These are phyloP conservation scores for Nakazawaea siamensis DNA, from an alignment of 805 yeast genomes.

Conservation along the genomic window DNA sequence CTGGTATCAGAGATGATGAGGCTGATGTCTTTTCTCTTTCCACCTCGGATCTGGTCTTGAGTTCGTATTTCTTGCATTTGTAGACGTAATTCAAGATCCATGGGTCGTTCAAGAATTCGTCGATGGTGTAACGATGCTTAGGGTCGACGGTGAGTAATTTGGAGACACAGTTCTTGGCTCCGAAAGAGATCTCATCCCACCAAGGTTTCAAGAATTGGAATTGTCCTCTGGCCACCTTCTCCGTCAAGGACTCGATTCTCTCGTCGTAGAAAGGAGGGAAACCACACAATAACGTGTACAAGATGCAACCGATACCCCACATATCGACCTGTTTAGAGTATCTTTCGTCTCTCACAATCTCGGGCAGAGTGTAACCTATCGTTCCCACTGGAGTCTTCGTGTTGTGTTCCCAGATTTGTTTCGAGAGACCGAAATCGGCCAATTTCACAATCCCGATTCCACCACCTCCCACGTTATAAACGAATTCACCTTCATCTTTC, in stretches of 20 bases:
- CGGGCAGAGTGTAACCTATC: conserved; percentile 98
- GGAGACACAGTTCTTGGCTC: conserved; percentile 64
- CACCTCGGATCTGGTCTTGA: conserved; percentile 7
- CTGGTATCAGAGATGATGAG: conserved; percentile 1
- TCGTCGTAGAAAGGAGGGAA: conserved; percentile 97
- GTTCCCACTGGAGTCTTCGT: conserved; percentile 99
- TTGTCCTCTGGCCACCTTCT: conserved; percentile 73
- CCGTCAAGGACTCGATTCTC: conserved; percentile 62
- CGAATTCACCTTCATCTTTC: conserved; percentile 81
- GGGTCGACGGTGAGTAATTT: conserved; percentile 69
- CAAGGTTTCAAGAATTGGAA: conserved; percentile 72
- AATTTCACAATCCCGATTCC: conserved; percentile 83
- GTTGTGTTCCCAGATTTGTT: conserved; percentile 78
- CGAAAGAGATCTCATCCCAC: conserved; percentile 77
- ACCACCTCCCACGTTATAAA: conserved; percentile 82
- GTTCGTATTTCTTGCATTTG: conserved; percentile 9
- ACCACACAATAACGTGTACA: conserved; percentile 90
- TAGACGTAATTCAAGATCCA: conserved; percentile 43
- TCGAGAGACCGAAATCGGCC: conserved; percentile 94
- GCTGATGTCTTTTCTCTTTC: background rate
- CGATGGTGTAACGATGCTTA: conserved; percentile 55
- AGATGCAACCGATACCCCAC: conserved; percentile 98
- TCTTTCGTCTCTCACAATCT: conserved; percentile 87
- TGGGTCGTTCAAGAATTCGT: conserved; percentile 66
- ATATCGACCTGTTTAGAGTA: conserved; percentile 93